phyloP scores from a whole-genome alignment of 2,329 filamentous ascomycete genomes.

The Venturia carpophila region DNA sequence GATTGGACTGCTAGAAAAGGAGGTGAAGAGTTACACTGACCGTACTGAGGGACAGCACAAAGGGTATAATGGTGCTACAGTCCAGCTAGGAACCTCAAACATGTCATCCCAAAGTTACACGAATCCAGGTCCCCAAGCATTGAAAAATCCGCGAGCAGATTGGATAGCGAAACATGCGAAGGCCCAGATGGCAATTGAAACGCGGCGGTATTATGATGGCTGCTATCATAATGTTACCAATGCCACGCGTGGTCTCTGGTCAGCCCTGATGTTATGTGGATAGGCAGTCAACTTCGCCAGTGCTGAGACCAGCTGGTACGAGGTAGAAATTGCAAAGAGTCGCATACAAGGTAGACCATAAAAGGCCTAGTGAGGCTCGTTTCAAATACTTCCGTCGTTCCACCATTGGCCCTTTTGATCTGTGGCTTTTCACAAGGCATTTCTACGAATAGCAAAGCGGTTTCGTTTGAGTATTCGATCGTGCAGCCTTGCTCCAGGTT shows the following conservation, averaged over 20 bases:
- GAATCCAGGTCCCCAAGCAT: not conserved
- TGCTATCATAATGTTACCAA: too few species aligned
- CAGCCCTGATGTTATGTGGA: not conserved
- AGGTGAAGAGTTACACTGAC: not conserved
- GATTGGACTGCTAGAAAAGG: not conserved
- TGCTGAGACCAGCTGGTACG: not conserved
- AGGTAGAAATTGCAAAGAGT: not conserved
- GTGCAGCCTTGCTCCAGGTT: not conserved
- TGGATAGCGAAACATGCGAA: not conserved
- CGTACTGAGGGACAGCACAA: not conserved
- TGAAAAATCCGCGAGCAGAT: not conserved
- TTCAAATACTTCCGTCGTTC: not conserved
- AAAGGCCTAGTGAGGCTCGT: not conserved
- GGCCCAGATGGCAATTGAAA: not conserved
- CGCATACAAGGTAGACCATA: not conserved
- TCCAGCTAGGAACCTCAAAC: not conserved
- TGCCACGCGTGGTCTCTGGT: too few species aligned
- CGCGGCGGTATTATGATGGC: not conserved
- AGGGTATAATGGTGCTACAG: not conserved
- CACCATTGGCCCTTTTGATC: not conserved
- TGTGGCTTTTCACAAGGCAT: not conserved
- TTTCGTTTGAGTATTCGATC: not conserved
- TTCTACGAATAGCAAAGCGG: slow-evolving; percentile 1
- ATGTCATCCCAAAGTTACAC: not conserved
- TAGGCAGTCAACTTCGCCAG: not conserved